Percentiles rank a stretch among this genome's conserved stretches.
These are phyloP conservation scores for Neofusicoccum kwambonambiense DNA, from an alignment of 2,329 filamentous ascomycete species.

Conservation along the genomic window DNA sequence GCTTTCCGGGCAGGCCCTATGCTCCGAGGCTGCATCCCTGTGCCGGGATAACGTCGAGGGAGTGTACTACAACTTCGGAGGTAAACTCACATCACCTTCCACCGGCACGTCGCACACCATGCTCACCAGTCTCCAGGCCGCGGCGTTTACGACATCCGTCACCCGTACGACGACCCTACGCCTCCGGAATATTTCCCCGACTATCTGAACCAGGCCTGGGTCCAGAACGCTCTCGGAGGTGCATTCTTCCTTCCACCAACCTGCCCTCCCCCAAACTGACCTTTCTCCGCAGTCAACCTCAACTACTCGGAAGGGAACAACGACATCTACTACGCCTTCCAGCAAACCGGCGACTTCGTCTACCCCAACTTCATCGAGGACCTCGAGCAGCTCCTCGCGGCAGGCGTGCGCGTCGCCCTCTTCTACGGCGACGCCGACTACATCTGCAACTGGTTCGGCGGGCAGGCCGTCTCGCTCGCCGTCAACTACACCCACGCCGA, in stretches of 20 bases:
- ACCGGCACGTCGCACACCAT: conserved; percentile 27
- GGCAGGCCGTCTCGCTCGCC: conserved; percentile 29
- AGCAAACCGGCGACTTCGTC: conserved; percentile 54
- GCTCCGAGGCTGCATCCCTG: conserved; percentile 54
- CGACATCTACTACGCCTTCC: conserved; percentile 52
- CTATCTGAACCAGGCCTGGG: conserved; percentile 61
- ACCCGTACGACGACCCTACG: conserved; percentile 57
- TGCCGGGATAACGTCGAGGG: conserved; percentile 58
- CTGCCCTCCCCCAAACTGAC: too few species aligned
- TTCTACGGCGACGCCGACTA: conserved; percentile 38
- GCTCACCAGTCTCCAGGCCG: conserved; percentile 17
- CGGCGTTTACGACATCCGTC: conserved; percentile 61
- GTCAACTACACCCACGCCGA: conserved; percentile 38
- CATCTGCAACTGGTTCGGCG: conserved; percentile 38
- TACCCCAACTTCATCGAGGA: conserved; percentile 57
- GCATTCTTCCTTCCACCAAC: neutral
- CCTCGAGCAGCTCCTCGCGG: conserved; percentile 41
- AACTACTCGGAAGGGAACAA: conserved; percentile 57
- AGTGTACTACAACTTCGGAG: conserved; percentile 55
- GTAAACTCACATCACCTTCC: conserved; percentile 34
- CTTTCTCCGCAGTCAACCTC: conserved; percentile 45
- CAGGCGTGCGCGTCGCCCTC: conserved; percentile 39
- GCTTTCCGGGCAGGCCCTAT: conserved; percentile 44
- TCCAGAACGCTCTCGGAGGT: conserved; percentile 59
- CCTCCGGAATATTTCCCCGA: conserved; percentile 61